These are phyloP conservation scores for Xylariaceae sp. DNA, from an alignment of 2,329 filamentous ascomycete species.

Conservation along the genomic window DNA sequence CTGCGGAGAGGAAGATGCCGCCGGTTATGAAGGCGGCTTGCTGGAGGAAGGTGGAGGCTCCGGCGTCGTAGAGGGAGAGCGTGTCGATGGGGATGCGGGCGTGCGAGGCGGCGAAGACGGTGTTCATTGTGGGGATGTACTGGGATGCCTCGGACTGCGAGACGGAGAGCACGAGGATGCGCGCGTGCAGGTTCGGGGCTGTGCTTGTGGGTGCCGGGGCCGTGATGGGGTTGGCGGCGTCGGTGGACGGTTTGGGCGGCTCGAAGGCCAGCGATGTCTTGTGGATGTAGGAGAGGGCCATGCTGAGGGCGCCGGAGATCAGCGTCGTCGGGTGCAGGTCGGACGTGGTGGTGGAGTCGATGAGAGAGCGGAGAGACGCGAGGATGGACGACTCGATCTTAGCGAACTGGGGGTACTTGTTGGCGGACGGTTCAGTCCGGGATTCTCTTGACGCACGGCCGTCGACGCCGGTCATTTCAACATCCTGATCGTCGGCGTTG, in stretches of 20 bases:
- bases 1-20: constrained; percentile 51
- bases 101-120: constrained; percentile 90
- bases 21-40: constrained; percentile 69
- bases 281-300: constrained; percentile 87
- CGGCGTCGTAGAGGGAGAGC: constrained; percentile 75
- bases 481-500: constrained; percentile 40
- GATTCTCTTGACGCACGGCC: constrained; percentile 16
- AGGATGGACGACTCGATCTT: constrained; percentile 80
- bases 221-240: constrained; percentile 35
- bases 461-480: constrained; percentile 53
- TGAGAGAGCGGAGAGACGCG: constrained; percentile 66
- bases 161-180: constrained; percentile 86
- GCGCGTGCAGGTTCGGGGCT: constrained; percentile 59
- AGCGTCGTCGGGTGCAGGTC: constrained; percentile 72
- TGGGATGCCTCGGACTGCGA: constrained; percentile 80
- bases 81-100: constrained; percentile 89
- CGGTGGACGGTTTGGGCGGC: constrained; percentile 47
- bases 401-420: constrained; percentile 92
- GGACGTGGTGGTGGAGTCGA: constrained; percentile 60
- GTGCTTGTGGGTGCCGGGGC: constrained; percentile 30
- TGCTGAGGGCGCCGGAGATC: constrained; percentile 84
- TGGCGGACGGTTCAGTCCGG: constrained; percentile 48
- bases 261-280: constrained; percentile 66
- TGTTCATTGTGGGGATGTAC: constrained; percentile 98
- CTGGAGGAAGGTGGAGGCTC: constrained; percentile 88